Evolutionary conservation across 768 basidiomycete genomes (phyloP).

Genomic region (Leccinum barrowsii): DNA sequence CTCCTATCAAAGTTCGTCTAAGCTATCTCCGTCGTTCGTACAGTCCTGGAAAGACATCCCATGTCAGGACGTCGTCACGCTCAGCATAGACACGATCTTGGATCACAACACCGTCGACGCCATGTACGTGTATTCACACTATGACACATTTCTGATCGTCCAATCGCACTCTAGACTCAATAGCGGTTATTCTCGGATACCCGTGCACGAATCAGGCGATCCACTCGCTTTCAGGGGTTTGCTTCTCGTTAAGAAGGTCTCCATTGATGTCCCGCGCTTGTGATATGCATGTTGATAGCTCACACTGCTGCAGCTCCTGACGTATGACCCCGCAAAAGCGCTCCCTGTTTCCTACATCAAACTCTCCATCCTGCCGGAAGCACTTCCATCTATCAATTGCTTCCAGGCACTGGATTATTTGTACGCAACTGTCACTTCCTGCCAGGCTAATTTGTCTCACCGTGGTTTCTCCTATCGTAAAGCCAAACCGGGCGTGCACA

Average conservation of each 20-base stretch:
- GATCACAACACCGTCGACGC: conserved; percentile 76
- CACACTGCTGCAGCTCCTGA: conserved; percentile 55
- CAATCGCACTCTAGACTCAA: conserved; percentile 41
- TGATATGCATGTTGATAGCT: conserved; percentile 4
- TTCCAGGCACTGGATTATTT: conserved; percentile 95
- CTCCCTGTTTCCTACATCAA: conserved; percentile 72
- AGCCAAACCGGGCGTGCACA: conserved; percentile 96
- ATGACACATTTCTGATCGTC: conserved; percentile 1
- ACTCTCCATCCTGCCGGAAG: conserved; percentile 86
- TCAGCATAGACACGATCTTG: conserved; percentile 73
- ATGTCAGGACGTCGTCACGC: conserved; percentile 72
- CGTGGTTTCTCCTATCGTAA: conserved; percentile 49
- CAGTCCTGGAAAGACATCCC: background rate
- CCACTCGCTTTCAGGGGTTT: conserved; percentile 74
- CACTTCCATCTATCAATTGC: conserved; percentile 82
- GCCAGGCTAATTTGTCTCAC: conserved; percentile 1
- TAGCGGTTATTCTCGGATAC: conserved; percentile 93
- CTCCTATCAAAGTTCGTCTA: conserved; percentile 56
- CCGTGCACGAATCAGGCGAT: conserved; percentile 73
- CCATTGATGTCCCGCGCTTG: background rate
- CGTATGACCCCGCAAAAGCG: conserved; percentile 81
- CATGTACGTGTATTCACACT: conserved; percentile 47
- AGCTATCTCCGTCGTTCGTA: background rate
- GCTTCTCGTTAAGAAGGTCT: conserved; percentile 80
- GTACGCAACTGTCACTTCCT: conserved; percentile 35